A percentile compares a stretch with the other conserved stretches of the same genome.
These are phyloP conservation scores for Magnaporthiopsis poae DNA, from an alignment of 2,329 filamentous ascomycete species.

Conservation along the genomic window DNA sequence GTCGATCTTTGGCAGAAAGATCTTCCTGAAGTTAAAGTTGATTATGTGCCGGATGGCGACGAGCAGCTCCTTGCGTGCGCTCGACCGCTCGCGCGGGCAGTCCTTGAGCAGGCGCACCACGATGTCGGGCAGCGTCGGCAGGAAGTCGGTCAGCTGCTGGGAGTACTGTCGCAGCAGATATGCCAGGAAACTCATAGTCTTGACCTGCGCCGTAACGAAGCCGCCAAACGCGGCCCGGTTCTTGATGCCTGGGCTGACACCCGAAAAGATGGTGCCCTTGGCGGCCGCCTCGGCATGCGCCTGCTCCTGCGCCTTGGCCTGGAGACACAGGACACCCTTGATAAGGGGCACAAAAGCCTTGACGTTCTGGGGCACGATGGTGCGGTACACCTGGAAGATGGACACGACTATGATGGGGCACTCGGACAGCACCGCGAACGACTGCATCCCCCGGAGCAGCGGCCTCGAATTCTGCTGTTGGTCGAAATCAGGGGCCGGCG, in stretches of 20 bases:
- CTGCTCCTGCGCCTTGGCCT: slow-evolving; percentile 86
- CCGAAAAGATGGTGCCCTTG: slow-evolving; percentile 75
- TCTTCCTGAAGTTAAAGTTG: slow-evolving; percentile 95
- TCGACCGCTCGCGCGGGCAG: slow-evolving; percentile 87
- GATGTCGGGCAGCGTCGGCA: slow-evolving; percentile 75
- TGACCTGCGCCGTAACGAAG: slow-evolving; percentile 94
- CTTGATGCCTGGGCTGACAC: slow-evolving; percentile 85
- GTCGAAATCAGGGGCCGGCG: slow-evolving; percentile 69
- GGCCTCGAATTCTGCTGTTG: slow-evolving; percentile 73
- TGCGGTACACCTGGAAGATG: slow-evolving; percentile 86
- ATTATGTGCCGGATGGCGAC: slow-evolving; percentile 97
- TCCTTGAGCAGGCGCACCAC: slow-evolving; percentile 87
- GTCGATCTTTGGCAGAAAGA: slow-evolving; percentile 89
- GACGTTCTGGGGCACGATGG: slow-evolving; percentile 71
- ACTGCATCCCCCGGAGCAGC: slow-evolving; percentile 88
- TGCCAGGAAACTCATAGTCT: slow-evolving; percentile 97
- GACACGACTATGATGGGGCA: slow-evolving; percentile 98
- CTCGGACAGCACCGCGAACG: slow-evolving; percentile 95
- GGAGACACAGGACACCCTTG: slow-evolving; percentile 75
- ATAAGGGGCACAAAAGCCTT: slow-evolving; percentile 88
- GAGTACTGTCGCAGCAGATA: slow-evolving; percentile 85
- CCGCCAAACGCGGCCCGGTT: slow-evolving; percentile 92
- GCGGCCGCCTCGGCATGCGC: slow-evolving; percentile 77
- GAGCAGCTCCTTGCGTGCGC: slow-evolving; percentile 83
- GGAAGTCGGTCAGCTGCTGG: slow-evolving; percentile 76